phyloP scores from a whole-genome alignment of 331 rosid genomes.

The Rosa hybrid region DNA sequence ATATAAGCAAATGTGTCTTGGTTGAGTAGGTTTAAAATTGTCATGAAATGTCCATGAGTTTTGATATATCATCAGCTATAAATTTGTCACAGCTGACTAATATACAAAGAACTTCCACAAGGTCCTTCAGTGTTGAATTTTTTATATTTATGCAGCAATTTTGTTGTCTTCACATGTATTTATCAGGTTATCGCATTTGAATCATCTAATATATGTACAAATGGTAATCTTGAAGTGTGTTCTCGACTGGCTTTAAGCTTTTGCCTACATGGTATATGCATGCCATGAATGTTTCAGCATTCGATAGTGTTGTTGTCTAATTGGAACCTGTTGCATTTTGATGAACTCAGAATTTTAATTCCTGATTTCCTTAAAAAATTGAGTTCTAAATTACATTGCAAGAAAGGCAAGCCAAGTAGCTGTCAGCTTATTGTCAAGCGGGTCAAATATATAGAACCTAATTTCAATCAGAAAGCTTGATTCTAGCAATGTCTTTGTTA shows the following conservation, averaged over 20 bases:
- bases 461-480: background rate
- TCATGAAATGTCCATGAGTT: background rate
- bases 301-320: background rate
- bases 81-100: background rate
- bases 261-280: background rate
- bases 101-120: background rate
- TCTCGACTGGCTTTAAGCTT: background rate
- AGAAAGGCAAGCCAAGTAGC: background rate
- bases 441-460: background rate
- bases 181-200: background rate
- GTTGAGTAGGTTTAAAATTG: background rate
- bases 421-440: background rate
- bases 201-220: background rate
- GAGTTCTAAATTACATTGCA: background rate
- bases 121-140: constrained; percentile 1
- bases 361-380: background rate
- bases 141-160: background rate
- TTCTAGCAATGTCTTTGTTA: background rate
- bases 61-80: background rate
- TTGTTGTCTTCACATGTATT: background rate
- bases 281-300: background rate
- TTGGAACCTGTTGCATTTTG: background rate
- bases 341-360: background rate
- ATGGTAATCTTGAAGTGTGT: background rate
- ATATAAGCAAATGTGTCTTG: background rate